phyloP scores from a whole-genome alignment of 2,329 filamentous ascomycete genomes.

The Drechslerella coelobrocha region DNA sequence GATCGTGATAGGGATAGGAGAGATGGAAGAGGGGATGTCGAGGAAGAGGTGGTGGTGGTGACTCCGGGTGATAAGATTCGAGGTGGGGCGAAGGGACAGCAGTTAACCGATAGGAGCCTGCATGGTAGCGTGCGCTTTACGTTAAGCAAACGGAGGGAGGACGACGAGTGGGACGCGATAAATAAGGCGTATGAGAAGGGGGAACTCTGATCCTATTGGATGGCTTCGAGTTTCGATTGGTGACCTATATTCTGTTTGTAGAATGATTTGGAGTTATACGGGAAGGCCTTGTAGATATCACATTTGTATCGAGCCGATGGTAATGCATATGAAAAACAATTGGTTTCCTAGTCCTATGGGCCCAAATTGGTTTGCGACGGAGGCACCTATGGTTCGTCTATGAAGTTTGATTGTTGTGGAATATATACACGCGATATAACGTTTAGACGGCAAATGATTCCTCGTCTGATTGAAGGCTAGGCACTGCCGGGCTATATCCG shows the following conservation, averaged over 20 bases:
- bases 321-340: no score
- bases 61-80: conserved; percentile 42
- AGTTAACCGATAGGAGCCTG: conserved; percentile 58
- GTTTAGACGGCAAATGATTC: no score
- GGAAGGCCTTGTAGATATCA: background rate
- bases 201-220: conserved; percentile 29
- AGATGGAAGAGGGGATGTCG: conserved; percentile 6
- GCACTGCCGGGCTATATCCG: no score
- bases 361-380: no score
- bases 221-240: background rate
- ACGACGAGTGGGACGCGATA: conserved; percentile 72
- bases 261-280: background rate
- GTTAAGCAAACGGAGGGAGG: conserved; percentile 78
- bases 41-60: conserved; percentile 36
- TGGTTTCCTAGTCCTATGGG: no score
- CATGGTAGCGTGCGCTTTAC: conserved; percentile 88
- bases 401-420: background rate
- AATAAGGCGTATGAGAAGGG: conserved; percentile 51
- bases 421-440: background rate
- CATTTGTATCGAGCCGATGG: no score
- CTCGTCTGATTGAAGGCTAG: no score
- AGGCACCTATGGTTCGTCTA: background rate
- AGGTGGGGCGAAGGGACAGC: conserved; percentile 43
- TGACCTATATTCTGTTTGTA: background rate
- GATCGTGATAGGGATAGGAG: conserved; percentile 8